Conservation (phyloP, 768 basidiomycete species). For the Sarcodon aspratus region DNA sequence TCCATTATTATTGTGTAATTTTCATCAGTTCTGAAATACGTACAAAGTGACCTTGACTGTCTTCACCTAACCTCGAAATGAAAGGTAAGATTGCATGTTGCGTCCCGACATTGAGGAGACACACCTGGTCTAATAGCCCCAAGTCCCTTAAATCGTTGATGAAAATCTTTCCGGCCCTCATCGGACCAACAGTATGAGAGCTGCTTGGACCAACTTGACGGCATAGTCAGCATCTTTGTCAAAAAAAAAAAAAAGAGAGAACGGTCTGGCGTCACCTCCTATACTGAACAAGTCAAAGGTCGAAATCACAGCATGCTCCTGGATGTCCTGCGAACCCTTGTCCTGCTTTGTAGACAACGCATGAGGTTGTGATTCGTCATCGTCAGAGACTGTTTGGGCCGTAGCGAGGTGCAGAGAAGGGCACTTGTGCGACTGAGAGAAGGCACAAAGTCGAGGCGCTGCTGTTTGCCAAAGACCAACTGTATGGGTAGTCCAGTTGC, state of each 20-base stretch:
- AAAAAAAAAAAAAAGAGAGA: background rate
- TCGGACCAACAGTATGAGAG: constrained; percentile 68
- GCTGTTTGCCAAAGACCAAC: no score
- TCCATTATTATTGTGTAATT: background rate
- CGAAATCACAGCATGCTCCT: constrained; percentile 84
- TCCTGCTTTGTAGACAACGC: background rate
- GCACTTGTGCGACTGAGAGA: no score
- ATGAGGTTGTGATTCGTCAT: no score
- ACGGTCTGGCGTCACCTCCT: constrained; percentile 42
- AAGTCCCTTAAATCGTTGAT: constrained; percentile 63
- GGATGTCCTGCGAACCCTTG: constrained; percentile 4
- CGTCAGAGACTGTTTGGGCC: no score
- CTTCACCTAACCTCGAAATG: constrained; percentile 36
- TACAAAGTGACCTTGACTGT: constrained; percentile 81
- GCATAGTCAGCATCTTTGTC: background rate
- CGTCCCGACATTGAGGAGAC: constrained; percentile 2
- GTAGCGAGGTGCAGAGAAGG: no score
- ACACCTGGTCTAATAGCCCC: constrained; percentile 55
- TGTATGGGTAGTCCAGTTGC: no score
- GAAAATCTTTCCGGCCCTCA: constrained; percentile 89
- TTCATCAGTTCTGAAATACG: constrained; percentile 13
- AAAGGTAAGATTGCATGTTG: background rate
- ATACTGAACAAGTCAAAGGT: constrained; percentile 91
- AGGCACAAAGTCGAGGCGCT: no score
- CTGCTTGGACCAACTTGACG: constrained; percentile 42